Evolutionary conservation across 2,329 filamentous ascomycete species (phyloP), one percentile per base, ranked within the genome.

Genomic region (Exophiala alcalophila): DNA sequence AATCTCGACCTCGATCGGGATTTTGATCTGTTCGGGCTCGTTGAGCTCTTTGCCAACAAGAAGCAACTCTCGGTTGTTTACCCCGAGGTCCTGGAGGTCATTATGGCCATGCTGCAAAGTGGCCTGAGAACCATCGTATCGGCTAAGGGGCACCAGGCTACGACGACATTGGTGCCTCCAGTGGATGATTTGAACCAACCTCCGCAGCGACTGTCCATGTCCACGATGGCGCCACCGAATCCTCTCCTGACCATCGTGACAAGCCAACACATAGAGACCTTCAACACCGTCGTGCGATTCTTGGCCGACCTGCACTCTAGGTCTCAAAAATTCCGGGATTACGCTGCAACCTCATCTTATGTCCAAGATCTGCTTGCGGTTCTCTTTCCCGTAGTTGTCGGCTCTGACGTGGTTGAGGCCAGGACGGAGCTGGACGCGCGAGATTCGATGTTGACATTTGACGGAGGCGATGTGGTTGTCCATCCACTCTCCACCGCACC

Each of bases 351-450:
- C 1, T 94, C 90, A 0, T 84, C 86, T 30, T 97, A 95, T 64
- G 71, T 91, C 1, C 82, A 91, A 48, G 73, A 88, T 32, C 69
- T 98, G 3, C 72, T 96, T 1, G 78, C 80, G 24, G 83, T 88
- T 9, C 70, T 97, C 2, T 98, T 92, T 60, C 90, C 92, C 2
- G 80, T 92, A 12, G 77, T 96, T 35, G 89, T 95, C 18, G 91
- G 87, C 55, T 83, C 86, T 9, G 88, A 96, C 64, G 76, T 82
- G 15, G 83, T 96, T 26, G 84, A 79, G 40, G 82, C 92, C 0
- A 86, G 92, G 56, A 86, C 82, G 0, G 92, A 98, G 62, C 68
- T 97, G n/a, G 81, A 88, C 56, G 90, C 88, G 11, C 78, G 84
- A 55, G 84, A 90, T 53, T 86, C 86, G 8, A 78, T 80, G 1